Base-by-base conservation (phyloP, 192 early-diverging fungal species). In the Chytriomyces hyalinus region DNA sequence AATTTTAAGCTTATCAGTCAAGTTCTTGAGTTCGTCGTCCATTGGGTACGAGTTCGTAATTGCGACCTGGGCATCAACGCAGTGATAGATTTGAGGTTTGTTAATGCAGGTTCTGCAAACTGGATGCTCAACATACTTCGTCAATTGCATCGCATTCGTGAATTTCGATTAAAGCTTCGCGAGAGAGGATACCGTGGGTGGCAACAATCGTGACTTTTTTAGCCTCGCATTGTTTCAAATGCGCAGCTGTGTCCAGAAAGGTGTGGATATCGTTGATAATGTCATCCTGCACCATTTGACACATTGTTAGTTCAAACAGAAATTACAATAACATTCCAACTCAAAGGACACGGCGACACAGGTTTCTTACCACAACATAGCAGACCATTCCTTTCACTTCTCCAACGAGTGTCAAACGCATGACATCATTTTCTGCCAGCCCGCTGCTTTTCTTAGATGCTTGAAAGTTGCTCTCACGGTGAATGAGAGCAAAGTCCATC, bases 401-500 rank as follows among this genome's bases (percentile, higher is more conserved):
- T 20, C 84, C 87, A 8, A 90, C 87, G n/a, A 89, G 88, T 72
- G 81, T 92, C 83, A 86, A 70, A 63, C 83, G 76, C 73, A 53
- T 78, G 63, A 36, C 80, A 72, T 47, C 64, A 26, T 43, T 67
- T 68, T 61, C 60, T 71, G 20, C 50, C 77, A 49, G 51, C 61
- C 7, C 65, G 24, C 15, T 44, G 57, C 5, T 53, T 63, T 49
- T 75, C 57, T 62, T 83, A 65, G 45, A 65, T 53, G 68, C 82
- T 79, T 64, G 82, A 81, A 65, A 92, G 88, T 51, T 20, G 36
- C 92, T 86, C 78, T 96, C 94, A 24, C 89, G 90, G 82, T 99
- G 97, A 76, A 99, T 96, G 85, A 99, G 87, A 15, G 96, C 97
- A 88, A 99, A 99, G 79, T 94, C 91, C 61, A 96, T 85, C 67